Percentiles rank a stretch among this genome's conserved stretches.
phyloP scores from a whole-genome alignment of 148 eudicot genomes.

The Rhododendron kiyosumense region DNA sequence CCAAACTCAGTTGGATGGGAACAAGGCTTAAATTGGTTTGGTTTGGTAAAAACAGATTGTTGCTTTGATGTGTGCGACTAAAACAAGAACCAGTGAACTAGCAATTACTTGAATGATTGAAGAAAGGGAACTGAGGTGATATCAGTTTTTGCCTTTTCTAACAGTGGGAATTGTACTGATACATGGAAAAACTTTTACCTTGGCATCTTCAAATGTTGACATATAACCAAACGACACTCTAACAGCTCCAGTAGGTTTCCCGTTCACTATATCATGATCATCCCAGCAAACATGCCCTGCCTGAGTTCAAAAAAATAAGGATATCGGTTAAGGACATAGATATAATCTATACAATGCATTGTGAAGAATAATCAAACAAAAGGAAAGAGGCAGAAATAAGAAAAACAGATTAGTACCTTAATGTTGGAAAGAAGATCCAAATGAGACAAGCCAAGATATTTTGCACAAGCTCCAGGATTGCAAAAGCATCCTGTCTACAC shows the following conservation, averaged over 20 bases:
- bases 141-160: slow-evolving; percentile 1
- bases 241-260: slow-evolving; percentile 98
- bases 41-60: neutral
- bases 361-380: slow-evolving; percentile 7
- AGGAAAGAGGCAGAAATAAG: neutral
- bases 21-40: neutral
- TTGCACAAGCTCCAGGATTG: slow-evolving; percentile 98
- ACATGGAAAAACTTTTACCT: slow-evolving; percentile 37
- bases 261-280: slow-evolving; percentile 76
- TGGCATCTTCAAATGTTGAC: slow-evolving; percentile 94
- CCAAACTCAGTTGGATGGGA: neutral
- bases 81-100: neutral
- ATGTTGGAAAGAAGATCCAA: slow-evolving; percentile 77
- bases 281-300: slow-evolving; percentile 98
- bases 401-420: slow-evolving; percentile 54
- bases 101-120: neutral
- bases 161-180: neutral
- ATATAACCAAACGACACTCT: slow-evolving; percentile 95
- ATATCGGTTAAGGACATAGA: neutral
- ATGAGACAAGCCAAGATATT: slow-evolving; percentile 88
- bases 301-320: slow-evolving; percentile 29
- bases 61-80: neutral
- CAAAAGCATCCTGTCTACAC: slow-evolving; percentile 98
- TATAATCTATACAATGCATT: slow-evolving; percentile 5
- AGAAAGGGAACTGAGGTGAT: neutral